Evolutionary conservation across 495 filamentous ascomycete genomes (phyloP).

Genomic region (Penicillium diatomitis): DNA sequence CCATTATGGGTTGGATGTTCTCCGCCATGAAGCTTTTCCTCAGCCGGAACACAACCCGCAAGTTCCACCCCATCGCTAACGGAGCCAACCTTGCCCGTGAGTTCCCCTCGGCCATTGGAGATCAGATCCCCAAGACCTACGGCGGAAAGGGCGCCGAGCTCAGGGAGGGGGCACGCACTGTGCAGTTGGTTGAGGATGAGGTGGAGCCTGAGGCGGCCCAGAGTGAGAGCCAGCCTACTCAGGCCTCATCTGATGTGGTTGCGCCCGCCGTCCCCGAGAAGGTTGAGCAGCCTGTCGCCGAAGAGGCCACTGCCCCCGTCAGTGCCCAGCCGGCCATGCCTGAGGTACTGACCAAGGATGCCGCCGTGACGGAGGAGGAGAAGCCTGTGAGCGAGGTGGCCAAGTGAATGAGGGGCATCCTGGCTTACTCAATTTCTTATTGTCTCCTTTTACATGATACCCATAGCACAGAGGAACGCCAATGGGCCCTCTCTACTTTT

Average conservation of each 20-base stretch:
- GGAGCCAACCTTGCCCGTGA: constrained; percentile 60
- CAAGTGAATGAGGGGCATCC: constrained; percentile 14
- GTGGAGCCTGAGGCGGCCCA: constrained; percentile 9
- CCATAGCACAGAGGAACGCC: constrained; percentile 15
- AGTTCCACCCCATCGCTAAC: constrained; percentile 74
- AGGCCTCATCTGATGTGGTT: constrained; percentile 3
- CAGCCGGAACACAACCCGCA: constrained; percentile 69
- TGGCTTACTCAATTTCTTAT: neutral
- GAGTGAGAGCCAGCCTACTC: constrained; percentile 14
- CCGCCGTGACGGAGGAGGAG: constrained; percentile 2
- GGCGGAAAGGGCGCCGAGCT: constrained; percentile 54
- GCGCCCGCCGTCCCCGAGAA: constrained; percentile 1
- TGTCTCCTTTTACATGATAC: constrained; percentile 18
- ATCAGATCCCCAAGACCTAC: constrained; percentile 55
- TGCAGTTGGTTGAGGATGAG: constrained; percentile 18
- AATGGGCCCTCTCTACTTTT: constrained; percentile 10
- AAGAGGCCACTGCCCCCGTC: constrained; percentile 4
- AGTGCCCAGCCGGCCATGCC: neutral
- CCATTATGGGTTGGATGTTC: constrained; percentile 83
- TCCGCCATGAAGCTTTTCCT: constrained; percentile 69
- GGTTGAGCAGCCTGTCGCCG: constrained; percentile 5
- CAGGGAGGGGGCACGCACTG: constrained; percentile 19
- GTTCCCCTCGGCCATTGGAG: constrained; percentile 46
- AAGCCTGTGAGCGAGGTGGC: constrained; percentile 12
- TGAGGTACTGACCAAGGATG: constrained; percentile 2